Base-by-base conservation (phyloP, 2,329 filamentous ascomycete species). In the Claviceps cyperi region DNA sequence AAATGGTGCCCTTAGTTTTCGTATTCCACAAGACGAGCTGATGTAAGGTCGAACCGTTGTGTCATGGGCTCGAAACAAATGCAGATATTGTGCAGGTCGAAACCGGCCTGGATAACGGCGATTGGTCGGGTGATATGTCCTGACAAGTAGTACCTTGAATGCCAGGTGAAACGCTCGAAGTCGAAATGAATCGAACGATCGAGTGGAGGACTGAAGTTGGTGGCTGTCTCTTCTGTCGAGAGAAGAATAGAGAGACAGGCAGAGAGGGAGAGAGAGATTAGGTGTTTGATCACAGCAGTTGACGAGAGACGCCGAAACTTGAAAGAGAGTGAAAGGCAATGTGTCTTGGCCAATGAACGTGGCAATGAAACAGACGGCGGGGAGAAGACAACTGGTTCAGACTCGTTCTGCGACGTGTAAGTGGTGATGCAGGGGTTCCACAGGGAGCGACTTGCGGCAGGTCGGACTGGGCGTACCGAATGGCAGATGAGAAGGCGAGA, bases 371-470 rank as follows among this genome's bases (percentile, higher is more conserved):
- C 41, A 41, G 43, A 32, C 43, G 43, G 38, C 36, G 40, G 39
- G 45, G 39, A 41, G 40, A 40, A 28, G 32, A 46, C 36, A 50
- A 19, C 17, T 48, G 41, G 46, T 51, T 51, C 43, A 50, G 15
- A 51, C 43, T 44, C 43, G 51, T 37, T 37, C 46, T 46, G 51
- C 51, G 51, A 53, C 51, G 49, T 53, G 43, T 51, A 53, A 53
- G 51, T 53, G 49, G 49, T 51, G 46, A 50, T 47, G 49, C 24
- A 46, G 49, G 49, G 51, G 49, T 39, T 21, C 28, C 35, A 37
- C 41, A 49, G 46, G 37, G 37, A 46, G 48, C 39, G 37, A 36
- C 45, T 32, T 39, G 36, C 32, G 46, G 22, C 22, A 48, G 22
- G 4, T 36, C 28, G 36, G 36, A n/a, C 14, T 22, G 49, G 38